Conservation (phyloP, 495 filamentous ascomycete genomes). For the Thozetella sp. region DNA sequence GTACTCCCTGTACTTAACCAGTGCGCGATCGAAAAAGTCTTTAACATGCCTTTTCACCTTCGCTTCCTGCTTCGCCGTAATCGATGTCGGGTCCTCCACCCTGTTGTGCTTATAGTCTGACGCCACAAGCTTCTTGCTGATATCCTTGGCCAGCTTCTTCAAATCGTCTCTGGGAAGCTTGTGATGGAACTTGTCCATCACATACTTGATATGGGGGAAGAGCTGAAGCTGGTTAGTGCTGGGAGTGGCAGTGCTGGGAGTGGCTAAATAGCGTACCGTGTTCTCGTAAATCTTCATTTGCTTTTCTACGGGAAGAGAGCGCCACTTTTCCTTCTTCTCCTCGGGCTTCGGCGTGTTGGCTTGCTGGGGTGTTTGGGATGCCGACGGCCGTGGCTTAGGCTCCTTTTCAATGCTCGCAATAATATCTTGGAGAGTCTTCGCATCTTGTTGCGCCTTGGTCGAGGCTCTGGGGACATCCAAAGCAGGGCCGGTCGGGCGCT, state of each 20-base stretch:
- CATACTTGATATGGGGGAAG: constrained; percentile 78
- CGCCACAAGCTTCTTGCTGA: constrained; percentile 83
- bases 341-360: constrained; percentile 61
- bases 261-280: constrained; percentile 61
- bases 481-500: constrained; percentile 68
- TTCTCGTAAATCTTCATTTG: constrained; percentile 92
- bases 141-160: constrained; percentile 85
- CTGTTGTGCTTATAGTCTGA: constrained; percentile 87
- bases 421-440: constrained; percentile 72
- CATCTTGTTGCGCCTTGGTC: constrained; percentile 56
- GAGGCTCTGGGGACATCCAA: constrained; percentile 63
- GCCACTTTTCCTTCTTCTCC: constrained; percentile 81
- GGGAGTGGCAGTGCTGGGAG: background rate
- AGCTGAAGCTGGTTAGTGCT: constrained; percentile 55
- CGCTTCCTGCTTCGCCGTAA: constrained; percentile 76
- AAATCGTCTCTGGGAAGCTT: constrained; percentile 86
- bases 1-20: constrained; percentile 69
- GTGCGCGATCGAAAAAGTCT: constrained; percentile 83
- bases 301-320: constrained; percentile 75
- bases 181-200: constrained; percentile 81
- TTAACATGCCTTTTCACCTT: constrained; percentile 81
- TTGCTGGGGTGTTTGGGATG: constrained; percentile 65
- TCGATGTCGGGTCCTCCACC: constrained; percentile 74
- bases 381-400: constrained; percentile 37
- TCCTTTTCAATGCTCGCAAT: constrained; percentile 83